These are phyloP conservation scores for Podila verticillata DNA, from an alignment of 192 early-diverging fungal species.

Conservation along the genomic window DNA sequence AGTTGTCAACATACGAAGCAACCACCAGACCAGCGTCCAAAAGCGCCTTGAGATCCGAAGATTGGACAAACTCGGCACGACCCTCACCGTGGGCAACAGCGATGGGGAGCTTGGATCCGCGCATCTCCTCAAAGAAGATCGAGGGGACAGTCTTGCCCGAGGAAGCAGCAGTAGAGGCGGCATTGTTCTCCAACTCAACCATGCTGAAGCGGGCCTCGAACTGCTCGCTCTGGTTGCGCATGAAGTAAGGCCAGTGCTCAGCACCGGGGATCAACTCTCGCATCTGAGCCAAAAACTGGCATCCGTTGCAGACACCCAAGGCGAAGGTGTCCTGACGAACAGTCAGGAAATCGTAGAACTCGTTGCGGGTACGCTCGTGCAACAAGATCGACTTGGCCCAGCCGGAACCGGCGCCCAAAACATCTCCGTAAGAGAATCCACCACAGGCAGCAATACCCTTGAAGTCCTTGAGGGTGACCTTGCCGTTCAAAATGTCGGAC, in stretches of 20 bases:
- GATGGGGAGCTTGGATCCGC: conserved; percentile 89
- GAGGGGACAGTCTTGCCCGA: conserved; percentile 28
- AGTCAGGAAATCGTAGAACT: conserved; percentile 87
- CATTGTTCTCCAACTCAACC: conserved; percentile 68
- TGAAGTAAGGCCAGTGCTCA: conserved; percentile 90
- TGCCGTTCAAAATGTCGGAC: conserved; percentile 86
- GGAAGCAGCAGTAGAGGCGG: neutral
- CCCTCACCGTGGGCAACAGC: conserved; percentile 99
- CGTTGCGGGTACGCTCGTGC: conserved; percentile 70
- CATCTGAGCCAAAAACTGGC: conserved; percentile 94
- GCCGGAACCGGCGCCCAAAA: conserved; percentile 97
- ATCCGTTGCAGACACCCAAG: conserved; percentile 98
- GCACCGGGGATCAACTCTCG: conserved; percentile 88
- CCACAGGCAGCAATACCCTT: conserved; percentile 93
- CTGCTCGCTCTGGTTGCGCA: conserved; percentile 92
- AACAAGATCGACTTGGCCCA: conserved; percentile 95
- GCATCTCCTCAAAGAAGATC: conserved; percentile 94
- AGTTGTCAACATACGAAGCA: conserved; percentile 86
- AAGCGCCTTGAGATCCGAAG: conserved; percentile 55
- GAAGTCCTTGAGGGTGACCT: conserved; percentile 74
- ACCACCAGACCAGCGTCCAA: conserved; percentile 66
- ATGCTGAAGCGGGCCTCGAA: conserved; percentile 93
- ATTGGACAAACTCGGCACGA: conserved; percentile 76
- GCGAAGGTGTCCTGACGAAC: conserved; percentile 90
- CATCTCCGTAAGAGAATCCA: conserved; percentile 99